These are phyloP conservation scores for Cinnamomum micranthum DNA, from an alignment of 164 flowering plant species.

Conservation along the genomic window DNA sequence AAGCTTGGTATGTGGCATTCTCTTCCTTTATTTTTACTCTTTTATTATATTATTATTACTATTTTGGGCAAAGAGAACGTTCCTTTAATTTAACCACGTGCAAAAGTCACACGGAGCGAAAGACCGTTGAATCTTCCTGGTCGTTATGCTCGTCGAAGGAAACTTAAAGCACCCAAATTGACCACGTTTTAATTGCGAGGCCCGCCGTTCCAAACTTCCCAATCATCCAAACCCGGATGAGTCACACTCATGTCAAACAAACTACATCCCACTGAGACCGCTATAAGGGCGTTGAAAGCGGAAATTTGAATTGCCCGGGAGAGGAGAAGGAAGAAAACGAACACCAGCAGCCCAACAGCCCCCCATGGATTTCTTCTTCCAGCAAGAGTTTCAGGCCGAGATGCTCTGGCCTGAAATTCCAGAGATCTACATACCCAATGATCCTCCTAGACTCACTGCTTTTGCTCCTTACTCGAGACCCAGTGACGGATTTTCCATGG, in stretches of 20 bases:
- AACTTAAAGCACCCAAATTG: not conserved
- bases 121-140: too few relatives aligned
- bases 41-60: too few relatives aligned
- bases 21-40: too few relatives aligned
- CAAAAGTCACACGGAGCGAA: too few relatives aligned
- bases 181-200: slow-evolving; percentile 2
- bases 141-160: not conserved
- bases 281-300: not conserved
- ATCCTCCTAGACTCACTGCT: not conserved
- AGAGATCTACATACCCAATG: not conserved
- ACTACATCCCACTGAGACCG: not conserved
- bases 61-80: too few relatives aligned
- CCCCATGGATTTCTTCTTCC: slow-evolving; percentile 2
- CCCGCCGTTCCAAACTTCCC: too few relatives aligned
- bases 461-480: not conserved
- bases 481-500: not conserved
- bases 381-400: not conserved
- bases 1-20: too few relatives aligned
- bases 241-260: not conserved
- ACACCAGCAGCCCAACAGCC: not conserved
- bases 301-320: not conserved
- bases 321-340: not conserved
- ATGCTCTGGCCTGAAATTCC: slow-evolving; percentile 1
- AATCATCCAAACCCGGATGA: not conserved
- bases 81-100: too few relatives aligned